Percentiles rank a stretch among this genome's conserved stretches.
phyloP scores from a whole-genome alignment of 2,329 filamentous ascomycete species.

The Fusarium papillatum region DNA sequence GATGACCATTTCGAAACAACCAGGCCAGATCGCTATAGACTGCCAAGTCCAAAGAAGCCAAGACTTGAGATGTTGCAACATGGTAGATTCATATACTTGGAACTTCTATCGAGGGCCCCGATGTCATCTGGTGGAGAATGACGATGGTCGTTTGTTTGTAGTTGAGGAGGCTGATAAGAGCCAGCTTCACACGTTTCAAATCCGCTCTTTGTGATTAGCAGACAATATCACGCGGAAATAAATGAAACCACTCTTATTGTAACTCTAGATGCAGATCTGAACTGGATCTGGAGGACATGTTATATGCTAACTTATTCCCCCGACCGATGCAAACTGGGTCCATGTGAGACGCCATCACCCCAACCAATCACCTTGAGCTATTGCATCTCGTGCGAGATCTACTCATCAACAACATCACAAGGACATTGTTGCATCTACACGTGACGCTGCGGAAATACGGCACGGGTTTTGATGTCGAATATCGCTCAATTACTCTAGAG shows the following conservation, averaged over 20 bases:
- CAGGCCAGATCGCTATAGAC: background rate
- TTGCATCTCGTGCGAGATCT: background rate
- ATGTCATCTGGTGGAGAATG: background rate
- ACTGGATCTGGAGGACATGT: conserved; percentile 52
- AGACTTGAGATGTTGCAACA: conserved; percentile 67
- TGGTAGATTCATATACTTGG: conserved; percentile 57
- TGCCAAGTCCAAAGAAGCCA: background rate
- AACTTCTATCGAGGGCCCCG: background rate
- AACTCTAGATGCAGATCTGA: background rate
- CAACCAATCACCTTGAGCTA: background rate
- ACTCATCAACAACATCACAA: background rate
- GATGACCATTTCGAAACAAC: background rate
- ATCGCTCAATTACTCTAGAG: background rate
- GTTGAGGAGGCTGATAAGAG: background rate
- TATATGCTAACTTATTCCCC: background rate
- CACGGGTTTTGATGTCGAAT: background rate
- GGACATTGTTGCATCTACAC: background rate
- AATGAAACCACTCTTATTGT: background rate
- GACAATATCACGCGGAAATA: background rate
- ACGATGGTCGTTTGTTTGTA: background rate
- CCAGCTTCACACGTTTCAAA: background rate
- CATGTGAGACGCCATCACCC: conserved; percentile 55
- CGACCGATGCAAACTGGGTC: conserved; percentile 61
- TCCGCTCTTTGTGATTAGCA: background rate
- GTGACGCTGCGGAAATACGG: background rate